These are phyloP conservation scores for Trichopus zeylanicus DNA, from an alignment of 116 monocot genomes.

Conservation along the genomic window DNA sequence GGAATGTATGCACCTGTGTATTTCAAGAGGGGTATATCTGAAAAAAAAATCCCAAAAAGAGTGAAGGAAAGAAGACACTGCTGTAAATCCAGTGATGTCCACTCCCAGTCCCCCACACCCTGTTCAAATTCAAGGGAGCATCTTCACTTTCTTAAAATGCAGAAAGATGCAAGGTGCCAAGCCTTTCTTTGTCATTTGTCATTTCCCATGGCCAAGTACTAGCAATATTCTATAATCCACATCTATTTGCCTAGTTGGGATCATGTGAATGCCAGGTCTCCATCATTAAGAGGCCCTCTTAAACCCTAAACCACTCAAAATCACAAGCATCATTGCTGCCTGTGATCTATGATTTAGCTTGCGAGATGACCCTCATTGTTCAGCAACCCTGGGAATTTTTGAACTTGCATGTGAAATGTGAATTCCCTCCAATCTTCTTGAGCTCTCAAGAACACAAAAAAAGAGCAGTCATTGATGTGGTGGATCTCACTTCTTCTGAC, in stretches of 20 bases:
- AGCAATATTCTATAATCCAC: not conserved
- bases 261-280: not conserved
- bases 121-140: not conserved
- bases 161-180: constrained; percentile 1
- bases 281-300: not conserved
- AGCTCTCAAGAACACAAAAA: no score
- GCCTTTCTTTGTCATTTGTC: constrained; percentile 5
- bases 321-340: not conserved
- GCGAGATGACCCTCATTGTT: no score
- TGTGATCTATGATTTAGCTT: not conserved
- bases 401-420: no score
- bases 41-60: not conserved
- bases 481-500: no score
- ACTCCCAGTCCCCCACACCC: not conserved
- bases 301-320: not conserved
- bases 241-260: not conserved
- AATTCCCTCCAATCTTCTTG: not conserved
- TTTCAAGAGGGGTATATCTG: not conserved
- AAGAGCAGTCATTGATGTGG: no score
- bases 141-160: not conserved
- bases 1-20: no score
- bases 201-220: not conserved
- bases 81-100: no score
- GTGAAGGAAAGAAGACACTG: not conserved
- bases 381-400: no score